Evolutionary conservation across 257 asterid species (phyloP), one percentile per base, ranked within the genome.

Genomic region (Lithospermum erythrorhizon): DNA sequence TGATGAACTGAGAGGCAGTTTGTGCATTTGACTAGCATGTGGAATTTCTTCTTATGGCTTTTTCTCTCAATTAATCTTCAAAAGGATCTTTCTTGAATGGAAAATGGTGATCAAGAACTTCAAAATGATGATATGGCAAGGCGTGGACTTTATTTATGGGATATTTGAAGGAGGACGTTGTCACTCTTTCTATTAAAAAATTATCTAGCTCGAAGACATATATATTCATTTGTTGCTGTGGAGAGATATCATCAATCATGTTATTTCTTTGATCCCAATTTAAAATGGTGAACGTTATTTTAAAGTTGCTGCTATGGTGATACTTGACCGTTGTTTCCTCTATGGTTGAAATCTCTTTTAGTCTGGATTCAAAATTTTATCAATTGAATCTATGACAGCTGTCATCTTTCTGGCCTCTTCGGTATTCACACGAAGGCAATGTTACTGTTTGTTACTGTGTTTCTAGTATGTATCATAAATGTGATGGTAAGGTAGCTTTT

Each of bases 341-440:
- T 53, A 10, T 60, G 66, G 65, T 48, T 59, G 68, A 58, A 18
- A 48, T 60, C 65, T 71, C 76, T 61, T 57, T 48, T 61, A 19
- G 71, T 76, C 69, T 80, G 75, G 74, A 65, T 86, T 61, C 71
- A 71, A 61, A 71, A 68, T 76, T 65, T 64, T 27, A 27, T 27
- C 32, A 27, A 2, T 27, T 27, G 32, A 1, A 27, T 27, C 32
- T 27, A 27, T 27, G 32, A 27, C 32, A 27, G 32, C 32, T 27
- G 32, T 27, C 32, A 78, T 59, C 62, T 72, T 82, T 81, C 37
- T 81, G 90, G 81, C 83, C 74, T 79, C 68, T 73, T 73, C 79
- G 94, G 87, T 70, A 76, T 75, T 77, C 62, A 66, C 87, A 72
- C 65, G 93, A 79, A 75, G 94, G 83, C 83, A 68, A 69, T 82